These are phyloP conservation scores for Pleurotus salmoneostramineus DNA, from an alignment of 768 basidiomycete genomes.

Conservation along the genomic window DNA sequence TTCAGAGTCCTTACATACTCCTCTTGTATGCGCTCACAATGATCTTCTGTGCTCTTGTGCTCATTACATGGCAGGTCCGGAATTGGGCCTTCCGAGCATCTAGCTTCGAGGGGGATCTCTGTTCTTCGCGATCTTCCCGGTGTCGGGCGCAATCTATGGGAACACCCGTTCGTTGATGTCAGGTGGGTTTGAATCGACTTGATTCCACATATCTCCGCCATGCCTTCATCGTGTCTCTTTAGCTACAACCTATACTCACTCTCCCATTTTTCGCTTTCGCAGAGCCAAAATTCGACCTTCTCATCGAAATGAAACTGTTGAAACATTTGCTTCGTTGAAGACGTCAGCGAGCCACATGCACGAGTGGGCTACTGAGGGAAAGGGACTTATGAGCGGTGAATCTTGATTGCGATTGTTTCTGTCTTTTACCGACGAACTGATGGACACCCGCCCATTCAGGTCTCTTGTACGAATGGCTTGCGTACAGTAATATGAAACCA, in stretches of 20 bases:
- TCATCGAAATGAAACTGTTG: slow-evolving; percentile 4
- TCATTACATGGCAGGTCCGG: neutral
- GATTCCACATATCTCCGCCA: neutral
- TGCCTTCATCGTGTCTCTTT: neutral
- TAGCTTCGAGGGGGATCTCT: neutral
- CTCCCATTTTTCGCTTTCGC: neutral
- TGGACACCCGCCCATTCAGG: neutral
- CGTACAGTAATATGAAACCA: slow-evolving; percentile 6
- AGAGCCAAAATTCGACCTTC: neutral
- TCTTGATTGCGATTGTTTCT: neutral
- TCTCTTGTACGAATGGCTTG: slow-evolving; percentile 3
- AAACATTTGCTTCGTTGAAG: slow-evolving; percentile 4
- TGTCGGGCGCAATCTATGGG: slow-evolving; percentile 5
- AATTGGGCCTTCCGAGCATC: neutral
- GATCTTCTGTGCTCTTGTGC: neutral
- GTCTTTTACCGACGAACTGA: neutral
- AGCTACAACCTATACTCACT: neutral
- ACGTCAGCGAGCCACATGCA: slow-evolving; percentile 1
- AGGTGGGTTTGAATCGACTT: neutral
- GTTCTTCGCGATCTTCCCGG: neutral
- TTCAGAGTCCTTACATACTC: slow-evolving; percentile 5
- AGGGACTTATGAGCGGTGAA: slow-evolving; percentile 6
- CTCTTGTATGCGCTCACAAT: neutral
- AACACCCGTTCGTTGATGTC: slow-evolving; percentile 5
- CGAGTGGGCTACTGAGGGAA: neutral